Base-by-base conservation (phyloP, 768 basidiomycete species). In the Jaapia argillacea region DNA sequence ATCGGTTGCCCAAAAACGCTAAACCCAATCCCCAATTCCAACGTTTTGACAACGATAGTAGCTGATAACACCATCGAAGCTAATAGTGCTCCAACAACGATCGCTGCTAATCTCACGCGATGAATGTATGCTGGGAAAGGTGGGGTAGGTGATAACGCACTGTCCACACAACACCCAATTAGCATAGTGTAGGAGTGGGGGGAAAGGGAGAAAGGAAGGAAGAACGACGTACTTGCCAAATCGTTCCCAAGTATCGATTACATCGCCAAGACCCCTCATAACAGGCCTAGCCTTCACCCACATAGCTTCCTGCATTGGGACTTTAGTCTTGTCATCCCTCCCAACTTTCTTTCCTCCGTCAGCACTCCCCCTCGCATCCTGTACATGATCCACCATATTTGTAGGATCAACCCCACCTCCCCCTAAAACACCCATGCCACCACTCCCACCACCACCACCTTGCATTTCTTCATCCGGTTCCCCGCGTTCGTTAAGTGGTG, bases 1-100 rank as follows among this genome's bases (percentile, higher is more conserved):
- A 67, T 36, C 4, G 69, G 69, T 41, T 65, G 61, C 7, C 64
- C 64, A 46, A 71, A 71, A 51, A 71, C 58, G 14, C 50, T 49
- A 47, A 67, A 52, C 3, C 69, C 69, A 43, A 60, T 21, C 16
- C 52, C 45, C 42, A 64, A 54, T 2, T 59, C 60, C 6, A 49
- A 41, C 6, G 53, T 57, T 18, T 60, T 56, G 22, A 61, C 54
- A 33, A 69, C 48, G 24, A 63, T 36, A 4, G 52, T 51, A 13
- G 59, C 51, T 14, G 56, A 52, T 26, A 65, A 48, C 42, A 66
- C 50, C 6, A 57, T 47, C 3, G 61, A 54, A 2, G 57, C 50
- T 21, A 60, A 21, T 2, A 63, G 48, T 2, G 62, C n/a, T 12
- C 62, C 58, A 2, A 55, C 40, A 18, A 67, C 35, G 5, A 63